A percentile compares a stretch with the other conserved stretches of the same genome.
phyloP scores from a whole-genome alignment of 768 basidiomycete genomes.

The Russula lepida region DNA sequence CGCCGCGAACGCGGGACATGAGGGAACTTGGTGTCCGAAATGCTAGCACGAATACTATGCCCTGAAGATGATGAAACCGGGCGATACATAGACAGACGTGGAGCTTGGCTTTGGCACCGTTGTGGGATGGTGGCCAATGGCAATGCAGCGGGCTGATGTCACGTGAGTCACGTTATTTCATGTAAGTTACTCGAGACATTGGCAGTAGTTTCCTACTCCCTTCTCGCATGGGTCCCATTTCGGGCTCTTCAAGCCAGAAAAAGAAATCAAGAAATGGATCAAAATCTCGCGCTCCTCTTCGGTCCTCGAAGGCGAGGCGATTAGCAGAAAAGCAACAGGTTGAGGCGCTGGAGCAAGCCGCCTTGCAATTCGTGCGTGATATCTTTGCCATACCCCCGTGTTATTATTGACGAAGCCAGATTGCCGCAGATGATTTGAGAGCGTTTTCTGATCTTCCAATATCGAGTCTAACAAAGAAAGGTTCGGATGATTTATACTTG shows the following conservation, averaged over 20 bases:
- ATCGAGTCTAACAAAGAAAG: slow-evolving; percentile 20
- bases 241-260: slow-evolving; percentile 4
- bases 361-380: slow-evolving; percentile 15
- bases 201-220: not conserved
- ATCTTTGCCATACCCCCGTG: not conserved
- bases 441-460: slow-evolving; percentile 18
- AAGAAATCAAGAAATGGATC: slow-evolving; percentile 5
- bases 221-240: slow-evolving; percentile 11
- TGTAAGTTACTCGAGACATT: no score
- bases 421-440: slow-evolving; percentile 8
- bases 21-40: slow-evolving; percentile 10
- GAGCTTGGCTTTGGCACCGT: not conserved
- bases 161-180: no score
- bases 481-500: not conserved
- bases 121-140: not conserved
- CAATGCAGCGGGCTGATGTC: not conserved
- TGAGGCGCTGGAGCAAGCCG: slow-evolving; percentile 15
- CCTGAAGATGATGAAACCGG: slow-evolving; percentile 8
- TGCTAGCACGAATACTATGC: not conserved
- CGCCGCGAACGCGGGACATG: slow-evolving; percentile 3
- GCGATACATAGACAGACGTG: not conserved
- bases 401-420: slow-evolving; percentile 10
- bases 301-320: slow-evolving; percentile 13
- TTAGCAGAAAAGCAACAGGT: slow-evolving; percentile 19
- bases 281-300: not conserved